Evolutionary conservation across 129 eudicot genomes (phyloP).

Genomic region (Gnaphalium uliginosum): DNA sequence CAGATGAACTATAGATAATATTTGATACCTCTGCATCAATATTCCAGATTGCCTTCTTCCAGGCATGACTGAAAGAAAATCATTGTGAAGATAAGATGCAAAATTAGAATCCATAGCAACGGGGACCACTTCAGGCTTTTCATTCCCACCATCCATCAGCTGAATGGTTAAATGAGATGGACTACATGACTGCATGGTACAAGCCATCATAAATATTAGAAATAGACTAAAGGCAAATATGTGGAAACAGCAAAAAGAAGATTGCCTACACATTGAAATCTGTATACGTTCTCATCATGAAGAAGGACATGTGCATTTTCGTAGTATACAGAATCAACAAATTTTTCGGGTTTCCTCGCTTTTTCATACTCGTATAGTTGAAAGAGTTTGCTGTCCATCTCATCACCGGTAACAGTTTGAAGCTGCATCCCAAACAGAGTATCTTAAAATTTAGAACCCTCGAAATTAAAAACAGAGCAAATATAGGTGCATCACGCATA

Average conservation of each 20-base stretch:
- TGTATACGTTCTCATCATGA: conserved; percentile 88
- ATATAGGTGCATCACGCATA: conserved; percentile 17
- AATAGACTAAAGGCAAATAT: conserved; percentile 7
- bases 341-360: conserved; percentile 64
- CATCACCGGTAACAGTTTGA: conserved; percentile 82
- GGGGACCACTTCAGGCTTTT: conserved; percentile 81
- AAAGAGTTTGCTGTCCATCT: conserved; percentile 83
- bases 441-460: conserved; percentile 5
- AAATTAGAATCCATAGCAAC: conserved; percentile 88
- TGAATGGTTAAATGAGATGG: conserved; percentile 71
- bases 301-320: conserved; percentile 86
- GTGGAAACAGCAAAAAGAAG: neutral
- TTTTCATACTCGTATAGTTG: conserved; percentile 85
- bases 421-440: conserved; percentile 52
- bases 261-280: conserved; percentile 84
- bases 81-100: conserved; percentile 69
- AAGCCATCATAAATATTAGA: conserved; percentile 8
- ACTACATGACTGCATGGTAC: conserved; percentile 49
- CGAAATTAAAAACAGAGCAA: neutral
- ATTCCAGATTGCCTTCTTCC: conserved; percentile 59
- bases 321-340: conserved; percentile 80
- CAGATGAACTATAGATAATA: neutral
- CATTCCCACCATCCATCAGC: conserved; percentile 84
- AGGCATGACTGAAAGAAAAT: conserved; percentile 59
- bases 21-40: conserved; percentile 62